Conservation (phyloP, 306 rosid genomes). For the Pyrus betulifolia region DNA sequence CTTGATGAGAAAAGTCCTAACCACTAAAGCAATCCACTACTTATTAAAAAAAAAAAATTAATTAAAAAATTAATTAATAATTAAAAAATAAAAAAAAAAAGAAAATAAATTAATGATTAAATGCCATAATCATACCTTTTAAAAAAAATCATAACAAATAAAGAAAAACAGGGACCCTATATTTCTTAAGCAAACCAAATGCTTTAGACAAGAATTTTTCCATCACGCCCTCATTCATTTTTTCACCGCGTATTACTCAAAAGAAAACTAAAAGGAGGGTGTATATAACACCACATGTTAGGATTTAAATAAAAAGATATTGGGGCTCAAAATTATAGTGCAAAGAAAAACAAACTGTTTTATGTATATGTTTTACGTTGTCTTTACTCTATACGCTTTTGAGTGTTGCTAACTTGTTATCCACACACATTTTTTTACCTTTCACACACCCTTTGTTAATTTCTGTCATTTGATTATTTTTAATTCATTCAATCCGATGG, state of each 20-base stretch:
- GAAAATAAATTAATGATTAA: too few species aligned
- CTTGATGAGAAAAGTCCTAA: background rate
- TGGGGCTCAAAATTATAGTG: background rate
- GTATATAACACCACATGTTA: background rate
- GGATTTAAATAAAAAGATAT: background rate
- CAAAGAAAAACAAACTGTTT: background rate
- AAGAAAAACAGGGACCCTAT: background rate
- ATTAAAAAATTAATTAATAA: background rate
- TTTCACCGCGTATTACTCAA: too few species aligned
- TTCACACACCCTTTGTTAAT: fast-evolving
- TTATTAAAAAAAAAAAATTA: background rate
- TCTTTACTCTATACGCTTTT: background rate
- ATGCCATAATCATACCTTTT: background rate
- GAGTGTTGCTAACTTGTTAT: too few species aligned
- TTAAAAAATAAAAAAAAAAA: too few species aligned
- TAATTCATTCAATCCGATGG: too few species aligned
- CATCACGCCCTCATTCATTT: too few species aligned
- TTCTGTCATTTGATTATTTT: too few species aligned
- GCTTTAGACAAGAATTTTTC: background rate
- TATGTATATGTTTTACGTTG: background rate
- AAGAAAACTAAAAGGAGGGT: too few species aligned
- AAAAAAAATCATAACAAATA: background rate
- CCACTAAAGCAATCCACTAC: background rate
- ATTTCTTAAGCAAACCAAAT: background rate
- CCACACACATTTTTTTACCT: too few species aligned